Base-by-base conservation (phyloP, 345 rosid genomes). In the Linum usitatissimum region DNA sequence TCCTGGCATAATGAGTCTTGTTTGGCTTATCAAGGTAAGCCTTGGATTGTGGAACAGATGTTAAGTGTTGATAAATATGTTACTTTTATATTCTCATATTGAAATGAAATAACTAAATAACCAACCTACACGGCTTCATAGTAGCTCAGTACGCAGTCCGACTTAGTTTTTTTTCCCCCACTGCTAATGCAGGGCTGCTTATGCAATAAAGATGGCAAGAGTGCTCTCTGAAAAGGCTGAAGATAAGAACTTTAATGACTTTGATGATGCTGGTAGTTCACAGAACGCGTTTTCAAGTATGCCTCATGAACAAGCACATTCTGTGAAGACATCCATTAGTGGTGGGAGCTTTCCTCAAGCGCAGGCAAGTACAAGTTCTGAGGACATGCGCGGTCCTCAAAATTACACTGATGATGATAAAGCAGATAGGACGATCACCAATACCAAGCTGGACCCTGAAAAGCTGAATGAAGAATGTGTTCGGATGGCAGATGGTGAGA, bases 261-360 rank as follows among this genome's bases (percentile, higher is more conserved):
- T 64, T 61, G 95, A 90, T 60, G 99, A 90, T 70, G 69, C 75
- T 30, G 71, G 59, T 64, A 83, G 96, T 76, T 86, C 96, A 53
- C 95, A 85, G 67, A 88, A 90, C 73, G 79, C 88, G 18, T 81
- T 80, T 70, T 79, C 97, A 65, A 83, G 89, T 82, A 78, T 90
- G 87, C 97, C 89, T 68, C 87, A 63, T 66, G 97, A 88, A 39
- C 92, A 79, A 60, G 95, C 76, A 69, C 91, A 81, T 79, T 90
- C 96, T 60, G 73, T 76, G 55, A 88, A 86, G 70, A 82, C 97
- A 66, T 90, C 97, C 55, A 81, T 86, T 65, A 86, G 97, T 77
- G 73, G 78, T 65, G 89, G 92, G 73, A 90, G 97, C 90, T 90
- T 82, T 64, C 95, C 93, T 61, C 92, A 81, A 62, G 96, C 76